These are phyloP conservation scores for Volvox africanus DNA, from an alignment of 139 green algal species.

Conservation along the genomic window DNA sequence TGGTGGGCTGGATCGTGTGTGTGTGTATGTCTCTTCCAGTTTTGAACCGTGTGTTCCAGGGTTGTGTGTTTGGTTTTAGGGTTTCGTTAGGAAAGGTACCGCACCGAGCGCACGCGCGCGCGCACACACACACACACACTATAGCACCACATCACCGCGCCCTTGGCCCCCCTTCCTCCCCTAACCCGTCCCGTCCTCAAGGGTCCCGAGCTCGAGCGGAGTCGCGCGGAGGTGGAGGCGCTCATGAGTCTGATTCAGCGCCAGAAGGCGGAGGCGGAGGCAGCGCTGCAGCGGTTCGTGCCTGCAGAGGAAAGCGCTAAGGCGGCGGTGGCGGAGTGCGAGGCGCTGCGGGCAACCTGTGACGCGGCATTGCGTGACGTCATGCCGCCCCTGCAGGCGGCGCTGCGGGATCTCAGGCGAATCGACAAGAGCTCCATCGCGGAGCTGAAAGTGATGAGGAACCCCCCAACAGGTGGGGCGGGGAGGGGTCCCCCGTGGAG, in stretches of 20 bases:
- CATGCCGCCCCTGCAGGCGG: constrained; percentile 53
- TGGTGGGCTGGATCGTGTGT: constrained; percentile 23
- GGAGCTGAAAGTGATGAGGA: constrained; percentile 67
- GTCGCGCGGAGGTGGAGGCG: constrained; percentile 26
- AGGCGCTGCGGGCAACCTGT: constrained; percentile 34
- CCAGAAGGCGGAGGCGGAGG: constrained; percentile 42
- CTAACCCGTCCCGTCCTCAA: too few relatives aligned
- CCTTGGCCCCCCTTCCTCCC: too few relatives aligned
- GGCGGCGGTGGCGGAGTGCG: constrained; percentile 44
- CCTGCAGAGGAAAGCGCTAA: constrained; percentile 7
- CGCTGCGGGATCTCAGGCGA: constrained; percentile 50
- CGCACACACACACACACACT: too few relatives aligned
- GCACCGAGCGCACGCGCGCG: too few relatives aligned
- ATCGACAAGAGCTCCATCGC: constrained; percentile 71
- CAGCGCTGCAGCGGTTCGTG: constrained; percentile 26
- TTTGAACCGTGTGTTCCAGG: neutral
- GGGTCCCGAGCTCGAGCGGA: constrained; percentile 39
- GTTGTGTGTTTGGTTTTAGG: neutral
- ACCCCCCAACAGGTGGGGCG: constrained; percentile 47
- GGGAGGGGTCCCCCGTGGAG: too few relatives aligned
- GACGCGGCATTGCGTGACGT: constrained; percentile 41
- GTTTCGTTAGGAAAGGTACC: too few relatives aligned
- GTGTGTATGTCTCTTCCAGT: too few relatives aligned
- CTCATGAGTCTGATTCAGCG: constrained; percentile 30
- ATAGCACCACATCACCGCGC: too few relatives aligned